These are phyloP conservation scores for Rubia balearica DNA, from an alignment of 305 asterid species.

Conservation along the genomic window DNA sequence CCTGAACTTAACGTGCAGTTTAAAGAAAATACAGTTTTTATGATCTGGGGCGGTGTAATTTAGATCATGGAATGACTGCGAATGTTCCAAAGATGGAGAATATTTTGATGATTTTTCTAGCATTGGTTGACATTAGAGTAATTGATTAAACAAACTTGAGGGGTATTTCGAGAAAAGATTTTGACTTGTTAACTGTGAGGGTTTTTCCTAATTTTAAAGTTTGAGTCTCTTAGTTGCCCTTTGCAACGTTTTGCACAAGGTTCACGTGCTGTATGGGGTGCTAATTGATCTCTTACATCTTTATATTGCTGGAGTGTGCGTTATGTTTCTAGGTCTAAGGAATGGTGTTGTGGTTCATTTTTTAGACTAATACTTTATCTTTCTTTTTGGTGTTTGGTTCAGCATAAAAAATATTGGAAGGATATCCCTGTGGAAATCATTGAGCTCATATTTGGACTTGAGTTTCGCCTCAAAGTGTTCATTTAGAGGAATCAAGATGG, in stretches of 20 bases:
- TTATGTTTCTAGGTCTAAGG: not conserved
- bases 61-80: too few relatives aligned
- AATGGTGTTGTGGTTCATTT: not conserved
- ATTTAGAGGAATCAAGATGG: constrained; percentile 50
- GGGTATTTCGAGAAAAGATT: too few relatives aligned
- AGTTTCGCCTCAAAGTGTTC: constrained; percentile 41
- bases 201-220: too few relatives aligned
- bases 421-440: constrained; percentile 19
- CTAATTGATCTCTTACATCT: not conserved
- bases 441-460: constrained; percentile 22
- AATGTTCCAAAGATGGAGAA: too few relatives aligned
- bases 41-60: not conserved
- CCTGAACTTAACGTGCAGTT: not conserved
- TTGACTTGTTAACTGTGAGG: too few relatives aligned
- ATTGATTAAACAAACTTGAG: too few relatives aligned
- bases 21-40: not conserved
- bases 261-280: not conserved
- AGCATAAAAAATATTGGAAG: constrained; percentile 32
- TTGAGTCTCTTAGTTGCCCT: too few relatives aligned
- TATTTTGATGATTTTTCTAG: too few relatives aligned
- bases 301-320: not conserved
- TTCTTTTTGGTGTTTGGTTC: not conserved
- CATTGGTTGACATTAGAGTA: too few relatives aligned
- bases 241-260: not conserved
- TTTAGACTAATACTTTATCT: not conserved